A percentile compares a stretch with the other conserved stretches of the same genome.
Evolutionary conservation across 371 early-diverging fungal genomes (phyloP).

Genomic region (Homolaphlyctis polyrhiza): DNA sequence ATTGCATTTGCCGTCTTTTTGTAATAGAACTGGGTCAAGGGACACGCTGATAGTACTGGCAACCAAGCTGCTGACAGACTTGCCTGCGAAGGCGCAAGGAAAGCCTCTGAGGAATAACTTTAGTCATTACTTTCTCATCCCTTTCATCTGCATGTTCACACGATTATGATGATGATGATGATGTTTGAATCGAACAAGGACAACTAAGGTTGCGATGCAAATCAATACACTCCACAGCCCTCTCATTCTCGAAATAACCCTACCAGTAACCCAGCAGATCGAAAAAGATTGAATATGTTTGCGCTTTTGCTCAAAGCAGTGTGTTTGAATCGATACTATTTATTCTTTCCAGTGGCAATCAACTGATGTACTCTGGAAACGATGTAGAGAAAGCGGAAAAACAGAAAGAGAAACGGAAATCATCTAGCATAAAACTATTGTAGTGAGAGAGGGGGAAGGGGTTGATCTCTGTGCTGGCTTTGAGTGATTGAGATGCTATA

Average conservation of each 20-base stretch:
- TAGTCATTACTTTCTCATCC: neutral
- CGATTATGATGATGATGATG: neutral
- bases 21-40: conserved; percentile 58
- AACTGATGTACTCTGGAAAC: no score
- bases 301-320: no score
- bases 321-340: no score
- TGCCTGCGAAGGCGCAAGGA: conserved; percentile 55
- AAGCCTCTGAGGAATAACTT: neutral
- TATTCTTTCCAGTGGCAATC: no score
- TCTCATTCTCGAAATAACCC: neutral
- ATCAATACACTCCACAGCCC: neutral
- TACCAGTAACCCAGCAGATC: neutral
- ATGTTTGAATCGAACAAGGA: neutral
- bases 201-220: neutral
- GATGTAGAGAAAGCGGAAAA: no score
- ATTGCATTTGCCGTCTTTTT: neutral
- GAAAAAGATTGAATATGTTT: no score
- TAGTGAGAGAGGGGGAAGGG: no score
- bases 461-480: no score
- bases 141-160: neutral
- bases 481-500: no score
- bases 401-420: no score
- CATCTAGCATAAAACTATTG: no score
- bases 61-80: conserved; percentile 71
- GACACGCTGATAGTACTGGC: conserved; percentile 60